Percentiles rank a stretch among this genome's conserved stretches.
phyloP scores from a whole-genome alignment of 2,329 filamentous ascomycete genomes.

The Knufia petricola region DNA sequence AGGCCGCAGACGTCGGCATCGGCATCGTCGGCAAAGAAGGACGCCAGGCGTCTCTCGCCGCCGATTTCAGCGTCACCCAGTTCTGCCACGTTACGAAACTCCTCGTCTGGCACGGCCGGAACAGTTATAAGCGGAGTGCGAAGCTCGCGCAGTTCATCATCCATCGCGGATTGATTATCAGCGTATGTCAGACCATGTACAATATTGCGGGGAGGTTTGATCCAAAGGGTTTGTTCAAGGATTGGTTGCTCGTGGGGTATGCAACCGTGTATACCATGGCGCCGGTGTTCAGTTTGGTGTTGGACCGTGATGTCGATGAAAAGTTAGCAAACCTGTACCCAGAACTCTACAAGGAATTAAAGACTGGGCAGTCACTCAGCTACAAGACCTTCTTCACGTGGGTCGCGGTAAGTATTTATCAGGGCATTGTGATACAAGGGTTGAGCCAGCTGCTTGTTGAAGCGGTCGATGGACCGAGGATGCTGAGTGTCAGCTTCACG shows the following conservation, averaged over 20 bases:
- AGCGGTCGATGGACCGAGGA: conserved; percentile 53
- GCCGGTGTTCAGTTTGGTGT: conserved; percentile 84
- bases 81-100: conserved; percentile 93
- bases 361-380: conserved; percentile 70
- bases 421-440: conserved; percentile 92
- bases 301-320: conserved; percentile 93
- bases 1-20: conserved; percentile 93
- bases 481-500: conserved; percentile 88
- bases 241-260: conserved; percentile 95
- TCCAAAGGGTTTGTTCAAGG: conserved; percentile 86
- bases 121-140: conserved; percentile 90
- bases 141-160: conserved; percentile 98
- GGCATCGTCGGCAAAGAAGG: conserved; percentile 98
- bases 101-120: conserved; percentile 96
- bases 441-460: conserved; percentile 79
- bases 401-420: conserved; percentile 91
- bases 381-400: conserved; percentile 96
- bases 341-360: conserved; percentile 96
- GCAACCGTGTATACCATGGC: conserved; percentile 90
- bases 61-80: conserved; percentile 92
- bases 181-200: conserved; percentile 94
- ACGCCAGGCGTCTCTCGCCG: conserved; percentile 83
- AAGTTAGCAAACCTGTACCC: conserved; percentile 89
- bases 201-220: conserved; percentile 88
- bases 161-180: conserved; percentile 89